Conservation (phyloP, 768 basidiomycete species). For the Hericium erinaceus region DNA sequence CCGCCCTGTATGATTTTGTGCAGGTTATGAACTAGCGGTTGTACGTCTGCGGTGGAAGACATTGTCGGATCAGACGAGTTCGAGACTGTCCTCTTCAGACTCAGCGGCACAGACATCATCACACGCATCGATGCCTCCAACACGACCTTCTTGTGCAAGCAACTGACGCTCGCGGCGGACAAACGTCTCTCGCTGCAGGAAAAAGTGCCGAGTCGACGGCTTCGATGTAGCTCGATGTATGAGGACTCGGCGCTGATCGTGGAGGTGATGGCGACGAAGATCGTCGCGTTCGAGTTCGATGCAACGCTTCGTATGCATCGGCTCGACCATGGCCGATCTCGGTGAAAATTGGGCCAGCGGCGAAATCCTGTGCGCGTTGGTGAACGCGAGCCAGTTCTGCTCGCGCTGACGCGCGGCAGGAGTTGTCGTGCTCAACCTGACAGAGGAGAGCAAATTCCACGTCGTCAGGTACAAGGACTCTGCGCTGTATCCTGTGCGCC, state of each 20-base stretch:
- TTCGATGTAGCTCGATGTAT: no score
- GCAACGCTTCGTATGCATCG: constrained; percentile 30
- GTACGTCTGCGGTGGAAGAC: constrained; percentile 27
- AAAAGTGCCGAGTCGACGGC: constrained; percentile 6
- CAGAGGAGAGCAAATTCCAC: background rate
- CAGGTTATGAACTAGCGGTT: constrained; percentile 58
- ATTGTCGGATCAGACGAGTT: constrained; percentile 52
- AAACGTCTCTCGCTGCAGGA: constrained; percentile 38
- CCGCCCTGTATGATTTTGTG: constrained; percentile 44
- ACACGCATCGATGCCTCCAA: constrained; percentile 26
- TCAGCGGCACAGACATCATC: constrained; percentile 38
- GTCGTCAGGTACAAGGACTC: constrained; percentile 20
- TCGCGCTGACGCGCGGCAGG: background rate
- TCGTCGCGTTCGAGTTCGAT: constrained; percentile 51
- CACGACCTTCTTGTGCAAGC: constrained; percentile 35
- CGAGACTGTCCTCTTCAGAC: constrained; percentile 43
- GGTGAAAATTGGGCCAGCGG: constrained; percentile 7
- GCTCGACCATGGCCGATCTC: constrained; percentile 20
- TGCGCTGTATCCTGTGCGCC: constrained; percentile 64
- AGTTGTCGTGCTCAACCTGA: background rate
- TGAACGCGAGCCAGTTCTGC: constrained; percentile 56
- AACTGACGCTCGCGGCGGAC: constrained; percentile 54
- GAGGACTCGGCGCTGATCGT: constrained; percentile 47
- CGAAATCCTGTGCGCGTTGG: constrained; percentile 63
- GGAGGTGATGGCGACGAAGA: constrained; percentile 59